Evolutionary conservation across 352 stramenopile species (phyloP).

Genomic region (Globisporangium orthogonon): DNA sequence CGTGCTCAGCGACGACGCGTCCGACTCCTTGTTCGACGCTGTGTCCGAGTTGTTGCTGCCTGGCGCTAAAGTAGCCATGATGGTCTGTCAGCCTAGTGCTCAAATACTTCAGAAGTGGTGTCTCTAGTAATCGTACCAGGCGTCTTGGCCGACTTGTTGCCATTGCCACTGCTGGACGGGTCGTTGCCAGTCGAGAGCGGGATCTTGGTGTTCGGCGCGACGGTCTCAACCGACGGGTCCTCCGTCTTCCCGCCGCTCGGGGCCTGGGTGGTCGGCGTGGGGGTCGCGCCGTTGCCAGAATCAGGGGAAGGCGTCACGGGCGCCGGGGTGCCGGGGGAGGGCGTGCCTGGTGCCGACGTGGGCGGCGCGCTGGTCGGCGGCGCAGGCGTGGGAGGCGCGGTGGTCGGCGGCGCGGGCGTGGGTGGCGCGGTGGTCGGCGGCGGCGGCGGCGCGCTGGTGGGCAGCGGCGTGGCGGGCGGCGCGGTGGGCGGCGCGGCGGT

Average conservation of each 20-base stretch:
- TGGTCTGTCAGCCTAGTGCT: too few relatives aligned
- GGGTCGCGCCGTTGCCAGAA: not conserved
- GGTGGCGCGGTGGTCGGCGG: conserved; percentile 1
- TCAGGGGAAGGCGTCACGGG: conserved; percentile 2
- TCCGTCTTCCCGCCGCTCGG: not conserved
- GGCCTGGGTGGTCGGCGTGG: conserved; percentile 5
- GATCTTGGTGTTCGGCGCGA: conserved; percentile 2
- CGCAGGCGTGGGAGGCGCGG: conserved; percentile 5
- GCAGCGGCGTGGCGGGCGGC: not conserved
- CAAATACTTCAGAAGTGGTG: too few relatives aligned
- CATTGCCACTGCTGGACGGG: conserved; percentile 4
- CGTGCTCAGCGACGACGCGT: conserved; percentile 58
- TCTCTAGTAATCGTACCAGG: not conserved
- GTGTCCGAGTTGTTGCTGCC: not conserved
- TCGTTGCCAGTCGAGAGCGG: not conserved
- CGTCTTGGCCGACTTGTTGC: conserved; percentile 7
- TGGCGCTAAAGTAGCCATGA: not conserved
- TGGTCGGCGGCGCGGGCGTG: conserved; percentile 13
- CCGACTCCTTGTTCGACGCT: conserved; percentile 9
- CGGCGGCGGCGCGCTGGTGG: conserved; percentile 8
- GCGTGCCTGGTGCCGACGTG: conserved; percentile 9
- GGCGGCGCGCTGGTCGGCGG: conserved; percentile 13
- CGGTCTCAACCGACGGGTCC: not conserved
- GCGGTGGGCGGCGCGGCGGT: conserved; percentile 16
- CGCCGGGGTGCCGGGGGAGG: conserved; percentile 12